Evolutionary conservation across 2,329 filamentous ascomycete species (phyloP).

Genomic region (Epichloe sp.): DNA sequence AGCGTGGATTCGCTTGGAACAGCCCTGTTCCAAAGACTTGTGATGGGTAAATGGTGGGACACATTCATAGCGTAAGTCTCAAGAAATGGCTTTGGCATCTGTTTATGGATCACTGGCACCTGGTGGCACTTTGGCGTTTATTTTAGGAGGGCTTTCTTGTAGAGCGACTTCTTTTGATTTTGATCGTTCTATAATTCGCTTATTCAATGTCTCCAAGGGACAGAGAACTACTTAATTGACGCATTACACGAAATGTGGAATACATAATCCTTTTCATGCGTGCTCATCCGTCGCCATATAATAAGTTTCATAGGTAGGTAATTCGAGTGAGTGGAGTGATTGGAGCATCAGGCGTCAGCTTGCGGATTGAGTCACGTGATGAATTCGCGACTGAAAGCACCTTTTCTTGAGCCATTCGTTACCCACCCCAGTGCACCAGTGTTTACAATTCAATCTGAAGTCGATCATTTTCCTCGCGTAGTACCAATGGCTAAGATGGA

Average conservation of each 20-base stretch:
- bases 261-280: no score
- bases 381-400: no score
- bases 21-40: conserved; percentile 1
- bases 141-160: conserved; percentile 10
- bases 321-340: no score
- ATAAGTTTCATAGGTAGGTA: no score
- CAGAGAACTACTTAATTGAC: background rate
- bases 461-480: background rate
- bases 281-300: no score
- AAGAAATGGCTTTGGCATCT: conserved; percentile 17
- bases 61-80: conserved; percentile 12
- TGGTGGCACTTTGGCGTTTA: conserved; percentile 18
- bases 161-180: conserved; percentile 7
- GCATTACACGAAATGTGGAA: background rate
- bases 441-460: background rate
- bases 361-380: no score
- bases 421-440: background rate
- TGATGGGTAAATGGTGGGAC: conserved; percentile 15
- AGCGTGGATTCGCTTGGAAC: background rate
- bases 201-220: background rate
- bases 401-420: no score
- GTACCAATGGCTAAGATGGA: conserved; percentile 31
- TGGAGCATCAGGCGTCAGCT: no score
- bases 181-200: background rate
- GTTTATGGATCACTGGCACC: conserved; percentile 18